Evolutionary conservation across 352 stramenopile species (phyloP), one percentile per base, ranked within the genome.

Genomic region (Globisporangium viniferum): DNA sequence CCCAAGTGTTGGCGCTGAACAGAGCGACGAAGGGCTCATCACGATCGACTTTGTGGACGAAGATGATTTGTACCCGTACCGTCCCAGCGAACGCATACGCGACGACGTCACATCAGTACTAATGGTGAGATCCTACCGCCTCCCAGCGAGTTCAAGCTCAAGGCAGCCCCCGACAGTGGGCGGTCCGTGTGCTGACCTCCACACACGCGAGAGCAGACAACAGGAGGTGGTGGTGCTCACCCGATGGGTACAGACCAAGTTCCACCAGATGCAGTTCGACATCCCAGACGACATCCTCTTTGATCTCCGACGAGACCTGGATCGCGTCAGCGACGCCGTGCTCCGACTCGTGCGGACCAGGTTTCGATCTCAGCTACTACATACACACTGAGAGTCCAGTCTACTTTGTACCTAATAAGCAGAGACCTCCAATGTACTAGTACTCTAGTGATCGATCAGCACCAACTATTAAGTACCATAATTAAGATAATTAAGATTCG

Each of bases 161-260:
- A 41, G 35, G 9, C 35, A 41, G 9, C 9, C 33, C 6, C 36
- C n/a, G 36, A 4, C 33, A 46, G 9, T 12, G 22, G 4, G 7
- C 8, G 7, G 14, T 41, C 6, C 15, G 12, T 18, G 24, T 3
- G 7, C 6, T 12, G 35, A 41, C 35, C 35, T 41, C 10, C 8
- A 14, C 10, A 14, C 35, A 10, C 1, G 35, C 8, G 10, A 41
- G 8, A 14, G 3, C 35, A 41, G 56, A n/a, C 15, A 33, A 8
- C 51, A 66, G 29, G 44, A 54, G 7, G 56, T 69, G 15, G 64
- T 85, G 15, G 77, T 85, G 15, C 56, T 85, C 18, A 79, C 68
- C 10, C 57, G 70, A 15, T 85, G 77, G 77, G 73, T 69, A 8
- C 67, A 77, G 20, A 72, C 62, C 33, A 73, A 61, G 20, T 66